Base-by-base conservation (phyloP, 2,329 filamentous ascomycete species). In the Ciborinia camelliae region DNA sequence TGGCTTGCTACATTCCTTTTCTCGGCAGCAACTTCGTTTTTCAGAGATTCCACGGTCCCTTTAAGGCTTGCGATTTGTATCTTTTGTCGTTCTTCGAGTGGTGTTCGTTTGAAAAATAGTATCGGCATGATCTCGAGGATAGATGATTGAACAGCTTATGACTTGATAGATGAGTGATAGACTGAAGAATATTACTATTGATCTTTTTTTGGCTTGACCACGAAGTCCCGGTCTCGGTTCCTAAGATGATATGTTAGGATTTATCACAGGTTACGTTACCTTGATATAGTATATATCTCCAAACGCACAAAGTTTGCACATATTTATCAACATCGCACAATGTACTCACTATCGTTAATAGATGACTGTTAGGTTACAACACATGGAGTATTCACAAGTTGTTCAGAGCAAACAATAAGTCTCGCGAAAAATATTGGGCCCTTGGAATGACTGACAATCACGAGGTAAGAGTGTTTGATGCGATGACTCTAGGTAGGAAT, bases 151-250 rank as follows among this genome's bases (percentile, higher is more conserved):
- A 7, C 14, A 28, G 9, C 15, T 15, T 2, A 10, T 14, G 4
- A 1, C 35, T 26, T 28, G n/a, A 23, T 41, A 54, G 23, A 20
- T 12, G 23, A 54, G 20, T 1, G 8, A 10, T 28, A 10, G 35
- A 28, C 15, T 20, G 37, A 54, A 26, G 28, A 54, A 9, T 12
- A 39, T 9, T 26, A 26, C 2, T 23, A 47, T 47, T 14, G n/a
- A 4, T 26, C n/a, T 10, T 23, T 23, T 15, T 26, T 4, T 2
- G 1, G 0, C 1, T 37, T 12, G 12, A 2, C 2, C 5, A 28
- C 7, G 4, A 41, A 28, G 1, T 20, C 23, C 12, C 28, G 18
- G 4, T 18, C 15, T 20, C 15, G 14, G 7, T 28, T n/a, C 10
- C 6, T 26, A 39, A 2, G 1, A 20, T 5, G 4, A 26, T 39